Conservation (phyloP, 768 basidiomycete genomes). For the Tubosaeta sp. region DNA sequence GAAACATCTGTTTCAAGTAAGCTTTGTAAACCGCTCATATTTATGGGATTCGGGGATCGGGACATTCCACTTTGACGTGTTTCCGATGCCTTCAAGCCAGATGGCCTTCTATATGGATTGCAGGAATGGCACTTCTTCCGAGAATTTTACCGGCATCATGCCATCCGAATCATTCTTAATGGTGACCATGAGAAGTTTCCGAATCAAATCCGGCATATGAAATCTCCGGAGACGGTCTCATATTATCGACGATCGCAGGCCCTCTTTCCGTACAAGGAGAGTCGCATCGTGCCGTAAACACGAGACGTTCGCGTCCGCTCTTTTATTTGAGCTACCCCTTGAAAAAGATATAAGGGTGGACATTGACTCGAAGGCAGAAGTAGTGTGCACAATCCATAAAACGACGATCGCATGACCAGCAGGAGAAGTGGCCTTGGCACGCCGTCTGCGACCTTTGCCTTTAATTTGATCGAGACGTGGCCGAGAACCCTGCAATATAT, state of each 20-base stretch:
- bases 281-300: not conserved
- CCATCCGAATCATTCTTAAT: slow-evolving; percentile 5
- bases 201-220: slow-evolving; percentile 2
- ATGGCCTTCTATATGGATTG: not conserved
- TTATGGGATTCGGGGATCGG: too few species aligned
- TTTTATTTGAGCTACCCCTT: not conserved
- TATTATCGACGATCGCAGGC: not conserved
- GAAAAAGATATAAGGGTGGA: not conserved
- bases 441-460: not conserved
- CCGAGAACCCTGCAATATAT: too few species aligned
- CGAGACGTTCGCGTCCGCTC: not conserved
- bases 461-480: not conserved
- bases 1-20: not conserved
- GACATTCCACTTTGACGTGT: too few species aligned
- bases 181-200: slow-evolving; percentile 2
- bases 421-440: not conserved
- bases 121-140: not conserved
- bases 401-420: not conserved
- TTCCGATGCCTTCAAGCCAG: not conserved
- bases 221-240: slow-evolving; percentile 7
- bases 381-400: not conserved
- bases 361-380: not conserved
- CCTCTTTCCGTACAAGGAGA: not conserved
- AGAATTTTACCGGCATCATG: slow-evolving; percentile 4
- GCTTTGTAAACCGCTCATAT: not conserved